A percentile compares a stretch with the other conserved stretches of the same genome.
phyloP scores from a whole-genome alignment of 2,329 filamentous ascomycete genomes.

The Mycocentrospora acerina region DNA sequence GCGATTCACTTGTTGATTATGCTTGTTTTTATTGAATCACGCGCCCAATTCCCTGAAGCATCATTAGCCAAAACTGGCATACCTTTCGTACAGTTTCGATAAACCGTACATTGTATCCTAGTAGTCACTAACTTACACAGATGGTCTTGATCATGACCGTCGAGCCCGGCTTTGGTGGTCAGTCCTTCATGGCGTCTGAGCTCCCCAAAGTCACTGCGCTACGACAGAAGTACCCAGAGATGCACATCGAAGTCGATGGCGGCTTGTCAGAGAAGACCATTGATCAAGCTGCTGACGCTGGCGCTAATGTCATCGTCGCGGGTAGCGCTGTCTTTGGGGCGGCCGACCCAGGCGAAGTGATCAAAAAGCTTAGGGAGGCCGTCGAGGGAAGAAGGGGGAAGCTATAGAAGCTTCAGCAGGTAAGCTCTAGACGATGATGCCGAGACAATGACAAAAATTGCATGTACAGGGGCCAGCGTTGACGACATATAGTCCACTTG shows the following conservation, averaged over 20 bases:
- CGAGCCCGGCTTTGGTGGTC: conserved; percentile 93
- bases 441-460: too few species aligned
- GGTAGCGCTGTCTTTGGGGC: conserved; percentile 96
- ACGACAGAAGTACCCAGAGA: conserved; percentile 78
- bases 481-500: too few species aligned
- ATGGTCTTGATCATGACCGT: conserved; percentile 99
- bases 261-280: conserved; percentile 87
- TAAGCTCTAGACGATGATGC: too few species aligned
- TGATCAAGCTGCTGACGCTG: conserved; percentile 89
- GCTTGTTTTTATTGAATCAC: too few species aligned
- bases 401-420: conserved; percentile 16
- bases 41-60: too few species aligned
- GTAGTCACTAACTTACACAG: conserved; percentile 54
- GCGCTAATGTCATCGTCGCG: conserved; percentile 96
- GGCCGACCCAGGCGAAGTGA: conserved; percentile 82
- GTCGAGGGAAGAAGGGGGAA: conserved; percentile 64
- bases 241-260: conserved; percentile 98
- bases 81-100: background rate
- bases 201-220: conserved; percentile 89
- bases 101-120: background rate
- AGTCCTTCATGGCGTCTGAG: conserved; percentile 97
- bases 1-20: too few species aligned
- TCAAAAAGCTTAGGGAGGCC: conserved; percentile 73
- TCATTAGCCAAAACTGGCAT: too few species aligned
- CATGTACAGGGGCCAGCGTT: too few species aligned